Evolutionary conservation across 257 asterid genomes (phyloP).

Genomic region (Primulina huaijiensis): DNA sequence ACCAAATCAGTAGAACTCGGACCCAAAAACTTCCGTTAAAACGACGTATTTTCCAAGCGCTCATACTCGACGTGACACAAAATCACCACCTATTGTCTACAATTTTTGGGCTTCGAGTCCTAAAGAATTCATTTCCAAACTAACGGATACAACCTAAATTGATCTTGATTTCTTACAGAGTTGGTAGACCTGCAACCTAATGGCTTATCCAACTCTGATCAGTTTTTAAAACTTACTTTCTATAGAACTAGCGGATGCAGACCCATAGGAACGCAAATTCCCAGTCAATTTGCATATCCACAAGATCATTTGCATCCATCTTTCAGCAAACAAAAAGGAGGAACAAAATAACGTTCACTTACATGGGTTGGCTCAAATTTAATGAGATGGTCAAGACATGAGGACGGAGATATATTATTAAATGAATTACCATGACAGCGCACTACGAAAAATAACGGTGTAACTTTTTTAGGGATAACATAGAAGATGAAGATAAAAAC

Average conservation of each 20-base stretch:
- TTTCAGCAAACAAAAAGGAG: neutral
- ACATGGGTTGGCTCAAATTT: neutral
- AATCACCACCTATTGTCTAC: too few relatives aligned
- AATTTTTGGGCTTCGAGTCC: too few relatives aligned
- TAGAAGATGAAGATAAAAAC: conserved; percentile 19
- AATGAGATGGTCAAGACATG: conserved; percentile 1
- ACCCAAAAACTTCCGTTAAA: too few relatives aligned
- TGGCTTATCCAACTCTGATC: neutral
- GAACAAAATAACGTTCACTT: neutral
- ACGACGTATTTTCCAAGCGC: too few relatives aligned
- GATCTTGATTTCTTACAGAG: too few relatives aligned
- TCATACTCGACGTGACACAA: too few relatives aligned
- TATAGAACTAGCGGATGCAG: neutral
- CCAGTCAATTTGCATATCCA: neutral
- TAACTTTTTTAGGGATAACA: too few relatives aligned
- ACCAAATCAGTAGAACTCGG: too few relatives aligned
- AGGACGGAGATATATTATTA: neutral
- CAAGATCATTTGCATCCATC: neutral
- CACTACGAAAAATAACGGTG: neutral
- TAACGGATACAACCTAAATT: too few relatives aligned
- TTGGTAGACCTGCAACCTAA: too few relatives aligned
- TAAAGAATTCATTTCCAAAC: too few relatives aligned
- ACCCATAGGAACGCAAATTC: neutral
- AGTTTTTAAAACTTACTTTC: neutral
- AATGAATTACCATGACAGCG: neutral